A percentile compares a stretch with the other conserved stretches of the same genome.
These are phyloP conservation scores for Medicago ruthenica DNA, from an alignment of 306 rosid genomes.

Conservation along the genomic window DNA sequence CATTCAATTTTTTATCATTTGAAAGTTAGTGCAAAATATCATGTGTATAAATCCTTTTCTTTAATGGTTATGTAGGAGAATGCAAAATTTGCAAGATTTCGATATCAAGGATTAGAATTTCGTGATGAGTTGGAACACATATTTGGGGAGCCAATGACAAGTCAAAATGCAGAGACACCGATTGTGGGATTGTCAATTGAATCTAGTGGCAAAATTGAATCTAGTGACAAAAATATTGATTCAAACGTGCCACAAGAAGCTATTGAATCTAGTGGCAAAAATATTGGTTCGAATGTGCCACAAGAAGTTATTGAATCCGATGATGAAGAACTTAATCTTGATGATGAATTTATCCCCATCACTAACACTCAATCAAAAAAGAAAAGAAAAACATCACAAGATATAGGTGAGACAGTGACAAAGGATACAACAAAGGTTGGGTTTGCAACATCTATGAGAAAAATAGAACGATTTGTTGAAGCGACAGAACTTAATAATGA, in stretches of 20 bases:
- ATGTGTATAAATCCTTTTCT: background rate
- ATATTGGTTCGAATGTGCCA: background rate
- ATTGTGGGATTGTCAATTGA: background rate
- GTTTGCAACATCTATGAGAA: background rate
- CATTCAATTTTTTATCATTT: background rate
- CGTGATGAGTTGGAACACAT: background rate
- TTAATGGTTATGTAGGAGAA: background rate
- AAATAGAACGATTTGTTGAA: slow-evolving; percentile 1
- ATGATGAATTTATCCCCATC: background rate
- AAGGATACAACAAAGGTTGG: background rate
- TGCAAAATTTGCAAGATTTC: slow-evolving; percentile 2
- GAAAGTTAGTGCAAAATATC: background rate
- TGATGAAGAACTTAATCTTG: background rate
- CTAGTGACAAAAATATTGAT: background rate
- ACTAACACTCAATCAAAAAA: background rate
- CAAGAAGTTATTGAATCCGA: background rate
- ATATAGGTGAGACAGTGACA: background rate
- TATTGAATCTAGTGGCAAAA: background rate
- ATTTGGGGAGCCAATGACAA: background rate
- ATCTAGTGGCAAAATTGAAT: background rate
- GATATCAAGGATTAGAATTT: slow-evolving; percentile 7
- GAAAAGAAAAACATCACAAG: background rate
- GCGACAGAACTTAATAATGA: background rate
- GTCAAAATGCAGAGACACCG: background rate
- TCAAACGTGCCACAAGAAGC: background rate